Conservation (phyloP, 2,329 filamentous ascomycete species). For the Coniochaeta sp. region DNA sequence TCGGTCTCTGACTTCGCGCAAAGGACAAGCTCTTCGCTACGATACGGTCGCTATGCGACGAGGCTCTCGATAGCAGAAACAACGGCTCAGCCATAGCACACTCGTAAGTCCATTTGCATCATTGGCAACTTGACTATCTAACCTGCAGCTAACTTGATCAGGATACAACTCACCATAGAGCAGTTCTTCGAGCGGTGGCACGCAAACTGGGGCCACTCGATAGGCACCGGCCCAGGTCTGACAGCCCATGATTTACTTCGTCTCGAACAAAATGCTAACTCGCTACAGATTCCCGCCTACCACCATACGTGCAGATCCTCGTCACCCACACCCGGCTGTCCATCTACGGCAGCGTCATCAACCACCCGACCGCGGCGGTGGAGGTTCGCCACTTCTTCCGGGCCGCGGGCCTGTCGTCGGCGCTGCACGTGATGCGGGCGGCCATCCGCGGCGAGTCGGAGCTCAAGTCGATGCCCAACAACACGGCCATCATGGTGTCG, state of each 20-base stretch:
- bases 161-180: constrained; percentile 54
- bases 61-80: constrained; percentile 38
- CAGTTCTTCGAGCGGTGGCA: constrained; percentile 61
- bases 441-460: constrained; percentile 65
- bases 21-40: constrained; percentile 49
- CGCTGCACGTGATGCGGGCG: constrained; percentile 66
- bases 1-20: not conserved
- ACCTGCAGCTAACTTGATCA: constrained; percentile 17
- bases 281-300: constrained; percentile 43
- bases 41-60: constrained; percentile 53
- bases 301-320: constrained; percentile 68
- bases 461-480: constrained; percentile 70
- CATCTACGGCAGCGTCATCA: constrained; percentile 69
- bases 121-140: not conserved
- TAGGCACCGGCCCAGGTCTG: constrained; percentile 44
- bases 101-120: constrained; percentile 25
- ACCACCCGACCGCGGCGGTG: constrained; percentile 62
- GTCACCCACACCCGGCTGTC: constrained; percentile 66
- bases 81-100: constrained; percentile 47
- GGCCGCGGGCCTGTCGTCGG: constrained; percentile 62
- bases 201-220: constrained; percentile 51
- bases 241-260: not conserved
- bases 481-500: constrained; percentile 72
- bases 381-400: constrained; percentile 69
- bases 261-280: not conserved